These are phyloP conservation scores for Gracilaria vermiculophylla DNA, from an alignment of 23 red algal species.

Conservation along the genomic window DNA sequence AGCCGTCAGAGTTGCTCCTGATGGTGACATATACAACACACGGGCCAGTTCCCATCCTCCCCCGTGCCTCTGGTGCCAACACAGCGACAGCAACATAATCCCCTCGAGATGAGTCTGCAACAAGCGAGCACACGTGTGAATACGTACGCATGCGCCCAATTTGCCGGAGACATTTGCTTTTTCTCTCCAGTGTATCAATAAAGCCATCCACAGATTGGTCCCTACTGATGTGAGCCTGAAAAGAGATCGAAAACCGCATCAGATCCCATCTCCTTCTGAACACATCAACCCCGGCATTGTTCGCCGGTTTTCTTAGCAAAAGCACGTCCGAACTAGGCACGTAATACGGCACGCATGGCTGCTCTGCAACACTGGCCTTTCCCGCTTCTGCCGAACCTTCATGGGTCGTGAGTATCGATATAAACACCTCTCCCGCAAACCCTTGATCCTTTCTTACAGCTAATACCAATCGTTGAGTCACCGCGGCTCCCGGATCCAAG, in stretches of 20 bases:
- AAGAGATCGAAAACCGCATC: conserved; percentile 51
- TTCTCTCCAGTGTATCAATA: conserved; percentile 47
- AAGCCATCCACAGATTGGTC: conserved; percentile 35
- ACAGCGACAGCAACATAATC: conserved; percentile 63
- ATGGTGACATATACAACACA: conserved; percentile 65
- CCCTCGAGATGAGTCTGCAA: conserved; percentile 63
- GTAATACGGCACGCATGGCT: conserved; percentile 57
- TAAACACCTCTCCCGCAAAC: conserved; percentile 50
- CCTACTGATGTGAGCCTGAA: conserved; percentile 46
- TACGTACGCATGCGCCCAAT: conserved; percentile 57
- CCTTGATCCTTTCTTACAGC: conserved; percentile 57
- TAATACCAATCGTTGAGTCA: conserved; percentile 35
- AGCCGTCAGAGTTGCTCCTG: conserved; percentile 49
- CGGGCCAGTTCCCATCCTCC: conserved; percentile 32
- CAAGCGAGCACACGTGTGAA: conserved; percentile 52
- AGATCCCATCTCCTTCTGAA: conserved; percentile 78
- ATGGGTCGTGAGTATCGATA: conserved; percentile 24
- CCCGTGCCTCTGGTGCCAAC: conserved; percentile 62
- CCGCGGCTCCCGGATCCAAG: conserved; percentile 21
- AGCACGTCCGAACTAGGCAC: conserved; percentile 74
- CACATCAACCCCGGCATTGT: conserved; percentile 67
- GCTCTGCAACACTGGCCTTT: conserved; percentile 1
- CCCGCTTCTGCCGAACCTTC: conserved; percentile 23
- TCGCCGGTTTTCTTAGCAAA: conserved; percentile 32
- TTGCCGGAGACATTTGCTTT: conserved; percentile 51